Base-by-base conservation (phyloP, 2,329 filamentous ascomycete genomes). In the Penicillium sclerotiorum region DNA sequence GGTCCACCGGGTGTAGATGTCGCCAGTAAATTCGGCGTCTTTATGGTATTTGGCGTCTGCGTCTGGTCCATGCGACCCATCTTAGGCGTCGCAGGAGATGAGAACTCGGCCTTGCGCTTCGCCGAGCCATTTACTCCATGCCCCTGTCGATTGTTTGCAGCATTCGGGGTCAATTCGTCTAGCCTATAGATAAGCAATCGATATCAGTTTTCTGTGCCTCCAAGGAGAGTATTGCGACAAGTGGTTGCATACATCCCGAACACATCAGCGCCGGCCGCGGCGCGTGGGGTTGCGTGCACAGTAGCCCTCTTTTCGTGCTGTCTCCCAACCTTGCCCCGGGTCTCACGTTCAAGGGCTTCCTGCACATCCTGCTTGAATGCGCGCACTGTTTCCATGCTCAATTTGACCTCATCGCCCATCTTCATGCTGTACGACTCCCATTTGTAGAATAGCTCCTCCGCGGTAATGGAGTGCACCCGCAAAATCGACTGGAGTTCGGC, bases 361-460 rank as follows among this genome's bases (percentile, higher is more conserved):
- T 93, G 90, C 7, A 96, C 80, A 64, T 89, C 87, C 66, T 90
- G 88, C 71, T 96, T 96, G 68, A 99, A 88, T 47, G 85, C 83
- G 36, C 87, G 82, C 38, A 89, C 82, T 0, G 82, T 87, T 30
- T 87, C 82, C 35, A 95, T 78, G 40, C 87, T 83, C 53, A 89
- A 74, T 52, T 80, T 85, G 54, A 86, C 85, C 49, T 90, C 88
- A 49, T 95, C 90, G 20, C 92, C 90, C 86, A 97, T 91, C 73
- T 93, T 95, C 68, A 99, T 87, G 71, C 89, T 92, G 78, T 96
- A 97, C 0, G 91, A 93, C 72, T 99, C 94, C 94, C 94, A 99
- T 80, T 97, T 97, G 83, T 90, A 96, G 73, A 90, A 96, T 21
- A 97, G 79, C 68, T 97, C 94, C 69, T 97, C 86, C 27, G 86